Evolutionary conservation across 2,329 filamentous ascomycete species (phyloP).

Genomic region (Colletotrichum phormii): DNA sequence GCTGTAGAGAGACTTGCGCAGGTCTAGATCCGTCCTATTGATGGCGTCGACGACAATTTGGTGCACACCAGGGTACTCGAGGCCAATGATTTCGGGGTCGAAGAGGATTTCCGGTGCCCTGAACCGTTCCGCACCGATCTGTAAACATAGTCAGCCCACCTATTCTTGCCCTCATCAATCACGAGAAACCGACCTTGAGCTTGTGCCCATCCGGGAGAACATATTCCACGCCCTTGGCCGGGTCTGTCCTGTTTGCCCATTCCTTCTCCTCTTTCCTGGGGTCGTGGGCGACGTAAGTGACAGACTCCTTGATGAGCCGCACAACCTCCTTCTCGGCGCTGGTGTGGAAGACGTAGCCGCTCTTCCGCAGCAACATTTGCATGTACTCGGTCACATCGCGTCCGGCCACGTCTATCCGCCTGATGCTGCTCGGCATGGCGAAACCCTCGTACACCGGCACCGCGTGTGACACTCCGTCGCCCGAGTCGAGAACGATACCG

Average conservation of each 20-base stretch:
- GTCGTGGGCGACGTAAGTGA: conserved; percentile 90
- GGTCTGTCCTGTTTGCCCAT: conserved; percentile 81
- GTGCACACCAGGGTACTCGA: conserved; percentile 96
- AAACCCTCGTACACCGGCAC: conserved; percentile 99
- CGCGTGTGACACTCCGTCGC: conserved; percentile 96
- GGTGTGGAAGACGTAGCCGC: conserved; percentile 94
- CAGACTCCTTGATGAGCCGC: conserved; percentile 94
- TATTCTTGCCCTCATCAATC: too few relatives aligned
- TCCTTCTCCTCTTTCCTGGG: conserved; percentile 97
- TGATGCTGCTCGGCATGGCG: conserved; percentile 94
- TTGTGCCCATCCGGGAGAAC: conserved; percentile 92
- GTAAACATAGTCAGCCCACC: not conserved
- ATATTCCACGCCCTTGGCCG: conserved; percentile 87
- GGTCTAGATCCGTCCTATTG: conserved; percentile 92
- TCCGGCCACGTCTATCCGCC: conserved; percentile 94
- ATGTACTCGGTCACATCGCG: conserved; percentile 96
- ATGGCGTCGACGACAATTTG: conserved; percentile 98
- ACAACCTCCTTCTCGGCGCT: conserved; percentile 99
- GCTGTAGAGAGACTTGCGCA: conserved; percentile 92
- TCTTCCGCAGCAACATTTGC: conserved; percentile 90
- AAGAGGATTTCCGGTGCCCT: conserved; percentile 97
- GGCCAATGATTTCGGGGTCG: conserved; percentile 94
- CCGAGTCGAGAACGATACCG: conserved; percentile 93
- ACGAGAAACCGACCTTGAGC: conserved; percentile 74
- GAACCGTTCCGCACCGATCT: conserved; percentile 95